Base-by-base conservation (phyloP, 2,329 filamentous ascomycete species). In the Exophiala sideris region DNA sequence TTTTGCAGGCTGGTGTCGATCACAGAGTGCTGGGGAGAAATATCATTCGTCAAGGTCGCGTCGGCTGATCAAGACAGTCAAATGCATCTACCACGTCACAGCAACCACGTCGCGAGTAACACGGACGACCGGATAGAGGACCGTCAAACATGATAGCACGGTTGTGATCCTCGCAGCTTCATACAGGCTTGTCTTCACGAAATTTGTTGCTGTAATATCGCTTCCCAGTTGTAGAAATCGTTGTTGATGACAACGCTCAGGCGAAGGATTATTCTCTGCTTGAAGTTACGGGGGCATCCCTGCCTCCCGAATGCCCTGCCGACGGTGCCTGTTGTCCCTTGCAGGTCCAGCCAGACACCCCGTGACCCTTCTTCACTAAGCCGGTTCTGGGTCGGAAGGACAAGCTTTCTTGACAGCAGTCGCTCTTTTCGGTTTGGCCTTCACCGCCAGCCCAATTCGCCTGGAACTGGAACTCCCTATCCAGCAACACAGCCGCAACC, bases 311-410 rank as follows among this genome's bases (percentile, higher is more conserved):
- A 29, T 29, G 24, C 24, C 24, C 24, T 29, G 24, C 24, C 24
- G 24, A 29, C 7, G 24, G 24, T 29, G 48, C 32, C 34, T 18
- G 12, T 51, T 39, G 48, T 51, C 33, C 48, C 48, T 51, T 51
- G 40, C 48, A 51, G 24, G 21, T 38, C 21, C 39, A 50, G 48
- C 48, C 39, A 44, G 24, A 29, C 7, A 29, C 24, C n/a, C n/a
- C n/a, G n/a, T n/a, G n/a, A n/a, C n/a, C 24, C 24, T 29, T 29
- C 24, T 29, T 29, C 24, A 29, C 24, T 29, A 29, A 29, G 5
- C 24, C 24, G 5, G 7, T 5, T 29, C 24, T 29, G 24, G 24
- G 24, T 29, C 24, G 24, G 5, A 29, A 29, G 24, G 24, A 29
- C 24, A 29, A 29, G 24, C 24, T 29, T 29, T 29, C 24, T 29